Percentiles rank a stretch among this genome's conserved stretches.
These are phyloP conservation scores for Phytophthora palmivora DNA, from an alignment of 352 stramenopile species.

Conservation along the genomic window DNA sequence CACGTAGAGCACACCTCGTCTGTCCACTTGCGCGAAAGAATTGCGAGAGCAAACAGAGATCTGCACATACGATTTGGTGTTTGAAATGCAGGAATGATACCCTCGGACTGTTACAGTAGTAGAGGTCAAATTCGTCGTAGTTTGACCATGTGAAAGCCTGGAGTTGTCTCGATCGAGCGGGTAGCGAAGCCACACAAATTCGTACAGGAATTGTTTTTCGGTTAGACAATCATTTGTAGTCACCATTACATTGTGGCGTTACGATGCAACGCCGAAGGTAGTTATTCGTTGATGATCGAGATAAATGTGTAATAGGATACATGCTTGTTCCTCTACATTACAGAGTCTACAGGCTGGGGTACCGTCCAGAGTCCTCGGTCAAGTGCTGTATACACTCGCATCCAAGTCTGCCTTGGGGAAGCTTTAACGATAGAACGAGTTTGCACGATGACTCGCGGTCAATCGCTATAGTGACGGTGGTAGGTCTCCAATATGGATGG, in stretches of 20 bases:
- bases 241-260: slow-evolving; percentile 15
- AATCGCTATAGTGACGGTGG: too few relatives aligned
- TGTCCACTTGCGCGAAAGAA: slow-evolving; percentile 25
- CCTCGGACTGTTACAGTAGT: too few relatives aligned
- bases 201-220: too few relatives aligned
- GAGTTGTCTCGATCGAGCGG: neutral
- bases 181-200: too few relatives aligned
- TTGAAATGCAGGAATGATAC: neutral
- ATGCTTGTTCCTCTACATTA: neutral
- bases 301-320: neutral
- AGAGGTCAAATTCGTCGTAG: too few relatives aligned
- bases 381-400: neutral
- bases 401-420: neutral
- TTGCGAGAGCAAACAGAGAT: slow-evolving; percentile 1
- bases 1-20: slow-evolving; percentile 7
- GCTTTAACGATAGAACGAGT: neutral
- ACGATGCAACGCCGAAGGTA: slow-evolving; percentile 13
- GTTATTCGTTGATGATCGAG: slow-evolving; percentile 4
- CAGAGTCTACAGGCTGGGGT: too few relatives aligned
- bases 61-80: neutral
- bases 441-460: neutral
- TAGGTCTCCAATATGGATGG: neutral
- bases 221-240: too few relatives aligned
- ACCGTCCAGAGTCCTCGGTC: neutral
- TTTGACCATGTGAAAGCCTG: neutral